A percentile compares a stretch with the other conserved stretches of the same genome.
Evolutionary conservation across 2,329 filamentous ascomycete genomes (phyloP).

Genomic region (Verticillium dahliae): DNA sequence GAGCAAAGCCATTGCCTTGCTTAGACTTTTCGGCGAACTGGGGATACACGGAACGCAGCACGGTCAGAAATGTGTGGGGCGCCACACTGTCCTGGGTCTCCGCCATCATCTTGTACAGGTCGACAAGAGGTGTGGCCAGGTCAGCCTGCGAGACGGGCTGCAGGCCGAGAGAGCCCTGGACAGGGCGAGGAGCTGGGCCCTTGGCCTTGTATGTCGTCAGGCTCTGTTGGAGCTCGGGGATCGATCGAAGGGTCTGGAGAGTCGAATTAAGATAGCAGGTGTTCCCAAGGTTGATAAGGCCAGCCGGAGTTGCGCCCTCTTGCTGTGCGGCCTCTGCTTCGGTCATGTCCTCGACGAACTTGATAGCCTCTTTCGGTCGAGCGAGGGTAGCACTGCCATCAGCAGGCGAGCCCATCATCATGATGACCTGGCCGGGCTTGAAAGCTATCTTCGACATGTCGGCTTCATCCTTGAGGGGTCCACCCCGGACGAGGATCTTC

Average conservation of each 20-base stretch:
- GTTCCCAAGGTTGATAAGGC: constrained; percentile 88
- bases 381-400: constrained; percentile 54
- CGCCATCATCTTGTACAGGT: constrained; percentile 83
- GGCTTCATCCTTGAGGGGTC: constrained; percentile 92
- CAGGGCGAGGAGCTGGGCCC: constrained; percentile 63
- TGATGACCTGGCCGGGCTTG: constrained; percentile 80
- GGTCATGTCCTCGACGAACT: constrained; percentile 96
- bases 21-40: constrained; percentile 90
- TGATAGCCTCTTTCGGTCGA: constrained; percentile 73
- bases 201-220: constrained; percentile 51
- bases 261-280: constrained; percentile 99
- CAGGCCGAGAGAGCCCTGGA: constrained; percentile 15
- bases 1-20: constrained; percentile 79
- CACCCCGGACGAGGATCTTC: constrained; percentile 91
- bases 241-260: constrained; percentile 79
- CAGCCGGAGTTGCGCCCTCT: constrained; percentile 79
- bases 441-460: constrained; percentile 77
- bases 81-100: constrained; percentile 83
- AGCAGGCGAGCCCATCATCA: constrained; percentile 93
- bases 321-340: constrained; percentile 82
- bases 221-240: constrained; percentile 84
- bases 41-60: constrained; percentile 73
- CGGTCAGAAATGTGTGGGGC: constrained; percentile 74
- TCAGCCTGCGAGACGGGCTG: constrained; percentile 3
- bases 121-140: constrained; percentile 54